A percentile compares a stretch with the other conserved stretches of the same genome.
Conservation (phyloP, 208 protist species). For the Spongospora subterranea region DNA sequence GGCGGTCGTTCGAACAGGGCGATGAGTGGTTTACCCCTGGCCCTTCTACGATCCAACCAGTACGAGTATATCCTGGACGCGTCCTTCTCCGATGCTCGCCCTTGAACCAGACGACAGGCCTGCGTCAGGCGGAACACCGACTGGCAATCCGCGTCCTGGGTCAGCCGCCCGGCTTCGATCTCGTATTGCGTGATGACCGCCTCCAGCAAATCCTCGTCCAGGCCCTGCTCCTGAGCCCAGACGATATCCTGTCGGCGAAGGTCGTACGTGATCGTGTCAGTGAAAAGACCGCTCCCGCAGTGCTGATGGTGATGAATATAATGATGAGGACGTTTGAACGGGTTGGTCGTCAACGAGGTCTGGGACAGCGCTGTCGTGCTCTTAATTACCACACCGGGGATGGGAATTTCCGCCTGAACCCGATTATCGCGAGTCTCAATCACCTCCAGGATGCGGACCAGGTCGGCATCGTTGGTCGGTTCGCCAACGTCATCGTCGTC, state of each 20-base stretch:
- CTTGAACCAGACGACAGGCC: not conserved
- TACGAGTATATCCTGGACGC: not conserved
- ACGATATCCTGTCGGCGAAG: constrained; percentile 18
- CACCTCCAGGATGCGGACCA: not conserved
- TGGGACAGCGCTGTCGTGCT: not conserved
- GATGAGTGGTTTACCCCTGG: not conserved
- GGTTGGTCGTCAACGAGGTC: not conserved
- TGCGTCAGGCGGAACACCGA: not conserved
- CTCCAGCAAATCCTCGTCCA: not conserved
- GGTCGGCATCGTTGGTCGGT: constrained; percentile 13
- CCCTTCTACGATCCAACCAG: not conserved
- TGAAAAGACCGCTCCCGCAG: constrained; percentile 22
- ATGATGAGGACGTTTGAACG: constrained; percentile 41
- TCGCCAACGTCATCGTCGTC: not conserved
- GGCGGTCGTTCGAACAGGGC: constrained; percentile 10
- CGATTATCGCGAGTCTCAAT: not conserved
- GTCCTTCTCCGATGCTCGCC: not conserved
- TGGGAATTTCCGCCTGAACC: not conserved
- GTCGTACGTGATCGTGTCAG: not conserved
- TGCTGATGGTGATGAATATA: constrained; percentile 56
- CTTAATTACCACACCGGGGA: not conserved
- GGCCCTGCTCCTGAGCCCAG: not conserved
- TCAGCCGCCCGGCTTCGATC: constrained; percentile 2
- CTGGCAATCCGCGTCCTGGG: not conserved
- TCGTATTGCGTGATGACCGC: not conserved